Base-by-base conservation (phyloP, 805 yeast species). In the Wickerhamiella azyma region DNA sequence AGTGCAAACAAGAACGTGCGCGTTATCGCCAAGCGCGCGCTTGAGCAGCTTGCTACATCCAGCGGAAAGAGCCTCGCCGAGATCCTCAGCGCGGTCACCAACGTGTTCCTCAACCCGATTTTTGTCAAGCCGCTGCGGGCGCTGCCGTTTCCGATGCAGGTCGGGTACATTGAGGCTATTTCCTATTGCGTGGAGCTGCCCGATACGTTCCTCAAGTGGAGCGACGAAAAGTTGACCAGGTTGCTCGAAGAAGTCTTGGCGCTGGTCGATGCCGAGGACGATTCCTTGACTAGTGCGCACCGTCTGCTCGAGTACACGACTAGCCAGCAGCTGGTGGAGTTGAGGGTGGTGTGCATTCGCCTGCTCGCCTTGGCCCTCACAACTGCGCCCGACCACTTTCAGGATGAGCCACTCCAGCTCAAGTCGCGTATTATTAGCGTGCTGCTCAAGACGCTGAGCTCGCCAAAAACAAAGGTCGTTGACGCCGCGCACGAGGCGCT, bases 121-220 rank as follows among this genome's bases (percentile, higher is more conserved):
- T 94, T 92, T 67, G 95, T 95, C 3, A 92, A 92, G 59, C 99
- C 99, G 0, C 65, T 92, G 48, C 72, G 99, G 52, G 99, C 99
- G 0, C 69, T 92, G 50, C 98, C 99, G 0, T 92, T 94, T 66
- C 92, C 95, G 4, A 92, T 89, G 95, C 98, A 94, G 65, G 92
- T 92, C 47, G 98, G 98, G 32, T 88, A 92, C 60, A 88, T 92
- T 50, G 97, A 92, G 62, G 97, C 97, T 1, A 84, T 92, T n/a
- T 79, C 94, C 0, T 94, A 79, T 62, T 89, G 96, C 58, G 66
- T 92, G 48, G 77, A 81, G 1, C 68, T 89, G 41, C 92, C 85
- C 10, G 74, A 81, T 51, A 72, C 95, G 0, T 86, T 89, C 54
- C 66, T 89, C 52, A 79, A 80, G 9, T 89, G 85, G 59, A 84